Percentiles rank a stretch among this genome's conserved stretches.
Evolutionary conservation across 2,329 filamentous ascomycete genomes (phyloP).

Genomic region (Plenodomus tracheiphilus): DNA sequence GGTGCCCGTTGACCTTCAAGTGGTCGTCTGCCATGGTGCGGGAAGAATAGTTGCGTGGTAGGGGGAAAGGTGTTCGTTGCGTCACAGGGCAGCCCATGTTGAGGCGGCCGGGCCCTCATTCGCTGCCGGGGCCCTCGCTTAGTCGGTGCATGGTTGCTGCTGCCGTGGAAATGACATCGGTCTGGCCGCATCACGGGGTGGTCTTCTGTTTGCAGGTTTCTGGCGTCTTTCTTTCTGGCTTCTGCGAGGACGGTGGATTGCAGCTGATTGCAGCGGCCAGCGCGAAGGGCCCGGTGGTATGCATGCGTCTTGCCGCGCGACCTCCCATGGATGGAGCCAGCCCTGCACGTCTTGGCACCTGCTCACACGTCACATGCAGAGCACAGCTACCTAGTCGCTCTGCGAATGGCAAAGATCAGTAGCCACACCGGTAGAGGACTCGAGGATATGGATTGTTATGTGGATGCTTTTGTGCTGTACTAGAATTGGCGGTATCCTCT

Average conservation of each 20-base stretch:
- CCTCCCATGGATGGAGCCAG: not conserved
- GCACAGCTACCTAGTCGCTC: too few species aligned
- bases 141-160: constrained; percentile 24
- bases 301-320: not conserved
- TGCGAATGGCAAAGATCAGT: not conserved
- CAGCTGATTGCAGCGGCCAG: too few species aligned
- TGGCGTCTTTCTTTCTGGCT: too few species aligned
- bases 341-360: not conserved
- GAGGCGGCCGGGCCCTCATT: constrained; percentile 28
- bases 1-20: constrained; percentile 42
- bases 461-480: constrained; percentile 7
- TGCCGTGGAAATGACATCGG: constrained; percentile 27
- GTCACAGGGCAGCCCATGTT: constrained; percentile 39
- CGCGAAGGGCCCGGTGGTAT: not conserved
- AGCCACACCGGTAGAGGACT: not conserved
- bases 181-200: constrained; percentile 24
- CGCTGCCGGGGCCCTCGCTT: constrained; percentile 38
- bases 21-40: constrained; percentile 32
- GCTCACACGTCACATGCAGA: not conserved
- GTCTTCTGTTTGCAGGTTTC: constrained; percentile 10
- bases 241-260: not conserved
- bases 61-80: constrained; percentile 40
- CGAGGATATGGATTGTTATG: too few species aligned
- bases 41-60: not conserved
- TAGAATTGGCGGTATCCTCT: constrained; percentile 52